Percentiles rank a stretch among this genome's conserved stretches.
Conservation (phyloP, 78 protist species). For the Ministeria vibrans region DNA sequence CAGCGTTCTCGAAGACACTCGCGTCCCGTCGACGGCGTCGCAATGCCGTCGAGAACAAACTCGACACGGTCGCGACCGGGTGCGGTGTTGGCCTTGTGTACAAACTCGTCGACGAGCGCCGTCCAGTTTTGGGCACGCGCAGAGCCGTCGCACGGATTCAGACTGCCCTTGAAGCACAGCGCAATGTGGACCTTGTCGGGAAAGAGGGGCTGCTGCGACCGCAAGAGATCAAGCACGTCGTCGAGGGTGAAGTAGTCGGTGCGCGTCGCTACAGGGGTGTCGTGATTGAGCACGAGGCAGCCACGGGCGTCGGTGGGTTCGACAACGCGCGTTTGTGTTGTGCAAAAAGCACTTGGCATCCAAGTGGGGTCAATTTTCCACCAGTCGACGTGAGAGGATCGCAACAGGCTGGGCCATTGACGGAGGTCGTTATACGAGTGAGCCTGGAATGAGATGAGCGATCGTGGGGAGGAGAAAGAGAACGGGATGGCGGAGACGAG, state of each 20-base stretch:
- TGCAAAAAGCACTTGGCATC: background rate
- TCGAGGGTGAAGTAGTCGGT: background rate
- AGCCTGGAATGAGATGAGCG: background rate
- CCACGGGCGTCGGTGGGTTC: background rate
- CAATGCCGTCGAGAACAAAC: background rate
- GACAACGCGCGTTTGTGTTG: background rate
- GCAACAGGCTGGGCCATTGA: background rate
- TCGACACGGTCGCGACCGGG: background rate
- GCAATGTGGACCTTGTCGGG: background rate
- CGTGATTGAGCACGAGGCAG: conserved; percentile 10
- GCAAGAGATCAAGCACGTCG: background rate
- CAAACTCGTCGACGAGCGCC: background rate
- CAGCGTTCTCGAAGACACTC: background rate
- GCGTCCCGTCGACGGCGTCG: background rate
- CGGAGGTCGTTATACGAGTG: conserved; percentile 13
- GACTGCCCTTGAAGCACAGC: background rate
- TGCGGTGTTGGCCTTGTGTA: background rate
- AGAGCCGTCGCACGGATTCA: background rate
- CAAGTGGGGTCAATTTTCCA: background rate
- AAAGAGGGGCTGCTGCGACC: background rate
- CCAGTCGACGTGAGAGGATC: background rate
- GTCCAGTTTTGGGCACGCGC: background rate
- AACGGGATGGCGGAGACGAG: background rate
- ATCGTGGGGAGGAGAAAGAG: background rate
- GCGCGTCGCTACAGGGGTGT: background rate